Conservation (phyloP, 306 rosid genomes). For the Medicago lupulina region DNA sequence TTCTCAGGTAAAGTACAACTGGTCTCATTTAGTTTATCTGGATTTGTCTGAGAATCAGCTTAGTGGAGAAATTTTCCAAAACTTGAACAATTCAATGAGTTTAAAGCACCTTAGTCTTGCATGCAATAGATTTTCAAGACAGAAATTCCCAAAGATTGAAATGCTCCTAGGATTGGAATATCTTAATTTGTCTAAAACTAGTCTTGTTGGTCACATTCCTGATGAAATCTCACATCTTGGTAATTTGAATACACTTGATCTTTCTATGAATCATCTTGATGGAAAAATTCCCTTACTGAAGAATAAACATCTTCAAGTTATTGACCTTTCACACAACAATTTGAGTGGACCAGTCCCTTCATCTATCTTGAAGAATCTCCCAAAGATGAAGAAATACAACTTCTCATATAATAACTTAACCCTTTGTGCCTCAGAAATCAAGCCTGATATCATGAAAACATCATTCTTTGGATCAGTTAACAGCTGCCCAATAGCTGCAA, state of each 20-base stretch:
- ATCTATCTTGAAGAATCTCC: slow-evolving; percentile 63
- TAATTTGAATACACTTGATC: slow-evolving; percentile 72
- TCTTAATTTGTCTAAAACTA: slow-evolving; percentile 79
- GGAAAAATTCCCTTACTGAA: slow-evolving; percentile 66
- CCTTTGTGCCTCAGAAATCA: slow-evolving; percentile 70
- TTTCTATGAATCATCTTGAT: slow-evolving; percentile 76
- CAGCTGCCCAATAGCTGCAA: slow-evolving; percentile 96
- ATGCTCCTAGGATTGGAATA: slow-evolving; percentile 66
- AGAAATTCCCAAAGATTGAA: slow-evolving; percentile 65
- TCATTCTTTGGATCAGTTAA: slow-evolving; percentile 72
- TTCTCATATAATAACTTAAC: slow-evolving; percentile 89
- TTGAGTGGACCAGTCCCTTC: slow-evolving; percentile 82
- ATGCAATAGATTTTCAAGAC: slow-evolving; percentile 73
- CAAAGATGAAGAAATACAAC: slow-evolving; percentile 82
- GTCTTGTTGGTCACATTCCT: slow-evolving; percentile 78
- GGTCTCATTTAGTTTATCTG: slow-evolving; percentile 81
- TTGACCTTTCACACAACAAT: slow-evolving; percentile 85
- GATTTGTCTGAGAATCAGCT: slow-evolving; percentile 90
- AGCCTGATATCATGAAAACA: slow-evolving; percentile 51
- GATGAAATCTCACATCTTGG: slow-evolving; percentile 59
- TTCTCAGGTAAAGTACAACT: slow-evolving; percentile 77
- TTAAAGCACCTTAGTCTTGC: slow-evolving; percentile 85
- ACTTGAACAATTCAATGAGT: slow-evolving; percentile 59
- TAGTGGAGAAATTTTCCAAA: slow-evolving; percentile 72
- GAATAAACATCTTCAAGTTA: slow-evolving; percentile 58